phyloP scores from a whole-genome alignment of 345 rosid species.

The Acer yangbiense region DNA sequence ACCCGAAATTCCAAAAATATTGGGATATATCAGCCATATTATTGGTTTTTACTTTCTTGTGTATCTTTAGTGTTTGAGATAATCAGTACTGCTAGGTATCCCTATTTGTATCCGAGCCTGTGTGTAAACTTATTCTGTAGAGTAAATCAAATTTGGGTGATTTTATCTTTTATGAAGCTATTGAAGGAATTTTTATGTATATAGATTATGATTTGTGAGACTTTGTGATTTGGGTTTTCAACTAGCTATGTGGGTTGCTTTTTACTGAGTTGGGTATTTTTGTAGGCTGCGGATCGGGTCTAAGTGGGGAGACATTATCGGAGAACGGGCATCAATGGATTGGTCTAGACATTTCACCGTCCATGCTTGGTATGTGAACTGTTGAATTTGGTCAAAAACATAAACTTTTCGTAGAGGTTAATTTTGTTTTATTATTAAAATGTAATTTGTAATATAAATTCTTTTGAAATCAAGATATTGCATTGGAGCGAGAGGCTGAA shows the following conservation, averaged over 20 bases:
- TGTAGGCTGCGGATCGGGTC: slow-evolving; percentile 92
- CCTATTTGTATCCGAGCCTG: no score
- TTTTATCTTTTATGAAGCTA: neutral
- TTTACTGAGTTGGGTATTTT: slow-evolving; percentile 4
- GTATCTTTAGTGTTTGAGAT: neutral
- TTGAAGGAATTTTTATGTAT: neutral
- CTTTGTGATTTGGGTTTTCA: neutral
- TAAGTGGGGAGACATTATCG: slow-evolving; percentile 87
- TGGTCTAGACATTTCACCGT: slow-evolving; percentile 83
- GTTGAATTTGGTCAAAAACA: neutral
- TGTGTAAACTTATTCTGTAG: neutral
- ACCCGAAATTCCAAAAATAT: no score
- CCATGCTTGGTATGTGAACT: slow-evolving; percentile 77
- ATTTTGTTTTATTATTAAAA: neutral
- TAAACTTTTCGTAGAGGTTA: neutral
- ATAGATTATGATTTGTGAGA: neutral
- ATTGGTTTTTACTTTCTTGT: no score
- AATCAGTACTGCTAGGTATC: neutral
- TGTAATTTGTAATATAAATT: neutral
- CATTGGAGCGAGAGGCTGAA: slow-evolving; percentile 83
- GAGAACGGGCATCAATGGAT: slow-evolving; percentile 88
- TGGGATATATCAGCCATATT: no score
- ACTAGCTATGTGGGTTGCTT: neutral
- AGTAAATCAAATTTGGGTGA: neutral
- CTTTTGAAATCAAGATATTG: slow-evolving; percentile 50